Percentiles rank a stretch among this genome's conserved stretches.
Conservation (phyloP, 164 flowering plant species). For the Nymphaea colorata region DNA sequence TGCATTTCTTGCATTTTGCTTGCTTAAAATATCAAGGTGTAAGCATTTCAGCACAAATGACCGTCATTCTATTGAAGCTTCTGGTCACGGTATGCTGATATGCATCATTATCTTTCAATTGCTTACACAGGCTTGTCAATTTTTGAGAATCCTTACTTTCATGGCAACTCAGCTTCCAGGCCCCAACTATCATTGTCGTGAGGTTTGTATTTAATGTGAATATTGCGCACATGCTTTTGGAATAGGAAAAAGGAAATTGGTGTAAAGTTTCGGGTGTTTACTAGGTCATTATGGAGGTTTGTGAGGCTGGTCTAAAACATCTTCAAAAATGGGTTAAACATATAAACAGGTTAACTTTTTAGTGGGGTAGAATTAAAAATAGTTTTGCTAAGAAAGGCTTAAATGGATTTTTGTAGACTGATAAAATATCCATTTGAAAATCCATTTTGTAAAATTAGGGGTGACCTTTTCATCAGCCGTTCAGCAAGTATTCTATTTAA, state of each 20-base stretch:
- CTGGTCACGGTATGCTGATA: too few relatives aligned
- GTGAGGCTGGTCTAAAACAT: not conserved
- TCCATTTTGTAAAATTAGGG: too few relatives aligned
- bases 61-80: too few relatives aligned
- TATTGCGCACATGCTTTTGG: not conserved
- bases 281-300: not conserved
- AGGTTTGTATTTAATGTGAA: not conserved
- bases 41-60: too few relatives aligned
- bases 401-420: not conserved
- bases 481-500: not conserved
- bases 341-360: not conserved
- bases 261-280: too few relatives aligned
- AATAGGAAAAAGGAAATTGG: too few relatives aligned
- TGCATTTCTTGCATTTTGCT: too few relatives aligned
- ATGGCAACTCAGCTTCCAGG: slow-evolving; percentile 1
- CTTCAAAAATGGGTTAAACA: not conserved
- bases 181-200: slow-evolving; percentile 2
- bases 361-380: not conserved
- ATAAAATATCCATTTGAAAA: too few relatives aligned
- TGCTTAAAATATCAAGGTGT: too few relatives aligned
- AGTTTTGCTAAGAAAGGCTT: not conserved
- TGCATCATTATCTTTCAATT: not conserved
- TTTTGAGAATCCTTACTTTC: slow-evolving; percentile 2
- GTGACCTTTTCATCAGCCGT: too few relatives aligned
- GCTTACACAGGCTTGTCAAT: slow-evolving; percentile 1